phyloP scores from a whole-genome alignment of 2,329 filamentous ascomycete species.

The Monilinia fructigena region DNA sequence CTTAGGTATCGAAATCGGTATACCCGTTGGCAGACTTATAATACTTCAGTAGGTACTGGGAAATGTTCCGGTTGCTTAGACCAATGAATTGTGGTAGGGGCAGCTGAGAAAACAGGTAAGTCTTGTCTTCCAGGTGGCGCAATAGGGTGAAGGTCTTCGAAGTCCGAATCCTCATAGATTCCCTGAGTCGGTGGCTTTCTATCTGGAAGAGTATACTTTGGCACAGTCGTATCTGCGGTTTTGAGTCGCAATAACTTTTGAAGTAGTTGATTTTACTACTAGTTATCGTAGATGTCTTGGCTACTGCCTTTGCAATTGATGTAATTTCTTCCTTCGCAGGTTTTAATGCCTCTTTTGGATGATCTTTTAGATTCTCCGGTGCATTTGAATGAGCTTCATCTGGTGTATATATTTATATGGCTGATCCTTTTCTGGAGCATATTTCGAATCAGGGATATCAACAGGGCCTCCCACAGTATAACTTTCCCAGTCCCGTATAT shows the following conservation, averaged over 20 bases:
- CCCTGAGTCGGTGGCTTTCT: slow-evolving; percentile 30
- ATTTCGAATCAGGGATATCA: slow-evolving; percentile 22
- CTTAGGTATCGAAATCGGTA: slow-evolving; percentile 66
- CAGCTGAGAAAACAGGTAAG: slow-evolving; percentile 24
- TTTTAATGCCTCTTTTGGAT: slow-evolving; percentile 10
- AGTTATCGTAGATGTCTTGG: neutral
- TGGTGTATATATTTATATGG: neutral
- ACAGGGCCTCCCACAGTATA: slow-evolving; percentile 21
- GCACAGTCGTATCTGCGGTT: slow-evolving; percentile 26
- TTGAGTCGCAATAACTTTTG: slow-evolving; percentile 12
- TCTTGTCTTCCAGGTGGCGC: slow-evolving; percentile 38
- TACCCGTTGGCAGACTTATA: slow-evolving; percentile 71
- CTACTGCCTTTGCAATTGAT: neutral
- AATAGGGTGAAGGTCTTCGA: slow-evolving; percentile 33
- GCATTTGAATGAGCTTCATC: neutral
- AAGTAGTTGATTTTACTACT: neutral
- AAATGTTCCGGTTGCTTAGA: slow-evolving; percentile 71
- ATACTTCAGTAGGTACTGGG: slow-evolving; percentile 70
- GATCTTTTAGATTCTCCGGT: slow-evolving; percentile 11
- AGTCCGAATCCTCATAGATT: slow-evolving; percentile 25
- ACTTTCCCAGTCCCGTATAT: slow-evolving; percentile 27
- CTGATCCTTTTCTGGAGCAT: neutral
- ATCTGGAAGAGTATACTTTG: slow-evolving; percentile 34
- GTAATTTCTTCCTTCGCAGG: slow-evolving; percentile 1
- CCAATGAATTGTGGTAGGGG: slow-evolving; percentile 61